Evolutionary conservation across 116 monocot species (phyloP).

Genomic region (Dioscorea cayenensis): DNA sequence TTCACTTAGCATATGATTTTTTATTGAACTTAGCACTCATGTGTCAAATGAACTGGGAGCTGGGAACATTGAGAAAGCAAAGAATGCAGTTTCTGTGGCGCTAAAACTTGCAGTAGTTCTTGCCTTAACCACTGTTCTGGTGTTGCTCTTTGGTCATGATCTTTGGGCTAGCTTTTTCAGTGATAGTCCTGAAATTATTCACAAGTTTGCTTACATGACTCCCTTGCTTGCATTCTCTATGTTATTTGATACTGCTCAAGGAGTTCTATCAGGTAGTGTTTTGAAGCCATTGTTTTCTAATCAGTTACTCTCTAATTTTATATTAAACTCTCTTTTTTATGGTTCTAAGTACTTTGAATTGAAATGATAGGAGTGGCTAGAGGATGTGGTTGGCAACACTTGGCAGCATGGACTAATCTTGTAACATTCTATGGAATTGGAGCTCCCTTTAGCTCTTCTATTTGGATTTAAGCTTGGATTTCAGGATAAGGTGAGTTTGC

Average conservation of each 20-base stretch:
- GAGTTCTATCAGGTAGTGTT: constrained; percentile 64
- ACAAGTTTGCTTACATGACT: constrained; percentile 45
- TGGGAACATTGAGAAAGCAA: constrained; percentile 49
- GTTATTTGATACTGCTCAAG: constrained; percentile 60
- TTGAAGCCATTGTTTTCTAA: not conserved
- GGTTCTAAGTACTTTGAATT: not conserved
- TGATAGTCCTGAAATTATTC: constrained; percentile 31
- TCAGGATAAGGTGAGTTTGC: constrained; percentile 33
- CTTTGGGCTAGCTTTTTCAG: constrained; percentile 60
- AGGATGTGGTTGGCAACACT: constrained; percentile 82
- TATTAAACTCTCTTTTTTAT: not conserved
- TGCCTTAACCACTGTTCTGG: constrained; percentile 19
- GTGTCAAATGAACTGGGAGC: constrained; percentile 82
- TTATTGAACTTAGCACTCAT: constrained; percentile 40
- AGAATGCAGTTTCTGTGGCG: constrained; percentile 46
- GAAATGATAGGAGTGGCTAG: constrained; percentile 51
- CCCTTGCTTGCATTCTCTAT: constrained; percentile 43
- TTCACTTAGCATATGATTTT: not conserved
- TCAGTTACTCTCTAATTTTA: not conserved
- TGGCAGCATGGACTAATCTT: constrained; percentile 75
- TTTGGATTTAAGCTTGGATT: constrained; percentile 50
- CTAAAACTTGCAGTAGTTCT: constrained; percentile 53
- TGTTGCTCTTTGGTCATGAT: constrained; percentile 39
- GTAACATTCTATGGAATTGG: constrained; percentile 59
- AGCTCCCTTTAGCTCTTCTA: constrained; percentile 51